These are phyloP conservation scores for Candida dajiaensis DNA, from an alignment of 805 yeast genomes.

Conservation along the genomic window DNA sequence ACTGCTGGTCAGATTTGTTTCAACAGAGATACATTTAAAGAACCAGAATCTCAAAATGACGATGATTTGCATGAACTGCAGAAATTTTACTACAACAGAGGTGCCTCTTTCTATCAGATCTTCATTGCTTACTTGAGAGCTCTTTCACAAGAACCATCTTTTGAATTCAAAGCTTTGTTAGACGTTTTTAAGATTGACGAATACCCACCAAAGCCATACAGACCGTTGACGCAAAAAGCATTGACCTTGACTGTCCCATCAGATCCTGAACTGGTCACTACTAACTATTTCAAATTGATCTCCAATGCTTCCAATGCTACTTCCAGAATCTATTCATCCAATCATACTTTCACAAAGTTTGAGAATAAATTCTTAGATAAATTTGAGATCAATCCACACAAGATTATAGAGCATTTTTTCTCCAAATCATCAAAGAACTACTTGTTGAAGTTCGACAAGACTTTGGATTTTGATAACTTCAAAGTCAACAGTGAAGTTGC, in stretches of 20 bases:
- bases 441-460: slow-evolving; percentile 27
- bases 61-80: slow-evolving; percentile 28
- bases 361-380: slow-evolving; percentile 35
- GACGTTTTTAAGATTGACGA: slow-evolving; percentile 27
- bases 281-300: slow-evolving; percentile 28
- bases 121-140: slow-evolving; percentile 30
- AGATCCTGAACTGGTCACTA: slow-evolving; percentile 14
- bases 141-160: slow-evolving; percentile 25
- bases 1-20: slow-evolving; percentile 34
- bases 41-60: slow-evolving; percentile 7
- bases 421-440: slow-evolving; percentile 32
- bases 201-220: slow-evolving; percentile 29
- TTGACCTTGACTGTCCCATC: slow-evolving; percentile 29
- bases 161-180: slow-evolving; percentile 25
- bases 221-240: slow-evolving; percentile 30
- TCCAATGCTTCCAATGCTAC: slow-evolving; percentile 32
- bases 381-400: slow-evolving; percentile 34
- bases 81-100: slow-evolving; percentile 28
- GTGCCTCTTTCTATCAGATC: slow-evolving; percentile 28
- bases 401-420: slow-evolving; percentile 28
- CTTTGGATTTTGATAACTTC: slow-evolving; percentile 24
- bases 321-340: slow-evolving; percentile 27
- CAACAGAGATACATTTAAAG: slow-evolving; percentile 20
- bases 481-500: slow-evolving; percentile 21
- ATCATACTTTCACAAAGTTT: slow-evolving; percentile 31